These are phyloP conservation scores for Paraconiothyrium sp. DNA, from an alignment of 2,329 filamentous ascomycete species.

Conservation along the genomic window DNA sequence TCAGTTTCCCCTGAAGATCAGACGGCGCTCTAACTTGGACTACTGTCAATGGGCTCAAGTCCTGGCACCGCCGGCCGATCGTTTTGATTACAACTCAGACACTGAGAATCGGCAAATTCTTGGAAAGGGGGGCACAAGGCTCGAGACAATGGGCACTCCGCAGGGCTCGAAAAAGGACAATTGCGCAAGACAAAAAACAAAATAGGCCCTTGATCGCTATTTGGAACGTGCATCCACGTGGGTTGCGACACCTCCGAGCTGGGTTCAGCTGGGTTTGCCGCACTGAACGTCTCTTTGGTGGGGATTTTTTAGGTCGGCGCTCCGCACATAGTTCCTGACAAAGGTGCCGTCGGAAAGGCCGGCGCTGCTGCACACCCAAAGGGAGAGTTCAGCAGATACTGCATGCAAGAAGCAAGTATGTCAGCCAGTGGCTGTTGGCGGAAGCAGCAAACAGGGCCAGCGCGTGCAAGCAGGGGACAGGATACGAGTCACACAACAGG, in stretches of 20 bases:
- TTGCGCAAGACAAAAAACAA: conserved; percentile 33
- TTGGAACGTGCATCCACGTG: conserved; percentile 42
- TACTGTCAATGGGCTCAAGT: conserved; percentile 2
- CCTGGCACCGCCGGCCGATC: conserved; percentile 9
- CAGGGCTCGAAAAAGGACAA: conserved; percentile 29
- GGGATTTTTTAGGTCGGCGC: conserved; percentile 5
- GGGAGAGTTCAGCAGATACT: conserved; percentile 4
- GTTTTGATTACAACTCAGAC: background rate
- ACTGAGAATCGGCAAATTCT: conserved; percentile 9
- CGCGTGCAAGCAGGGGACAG: conserved; percentile 20
- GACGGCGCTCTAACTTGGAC: conserved; percentile 2
- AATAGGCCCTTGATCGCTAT: conserved; percentile 19
- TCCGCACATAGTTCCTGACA: conserved; percentile 8
- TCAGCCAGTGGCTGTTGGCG: conserved; percentile 15
- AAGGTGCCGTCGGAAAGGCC: conserved; percentile 15
- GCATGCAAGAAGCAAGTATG: conserved; percentile 3
- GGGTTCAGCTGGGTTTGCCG: conserved; percentile 20
- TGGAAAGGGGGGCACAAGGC: conserved; percentile 7
- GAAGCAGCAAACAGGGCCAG: conserved; percentile 18
- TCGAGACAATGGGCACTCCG: conserved; percentile 13
- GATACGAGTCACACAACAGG: conserved; percentile 43
- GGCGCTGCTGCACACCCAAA: conserved; percentile 6
- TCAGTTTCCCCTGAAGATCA: conserved; percentile 25
- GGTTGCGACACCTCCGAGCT: conserved; percentile 28
- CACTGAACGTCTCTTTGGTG: conserved; percentile 27